These are phyloP conservation scores for Phanerochaete carnosa DNA, from an alignment of 768 basidiomycete genomes.

Conservation along the genomic window DNA sequence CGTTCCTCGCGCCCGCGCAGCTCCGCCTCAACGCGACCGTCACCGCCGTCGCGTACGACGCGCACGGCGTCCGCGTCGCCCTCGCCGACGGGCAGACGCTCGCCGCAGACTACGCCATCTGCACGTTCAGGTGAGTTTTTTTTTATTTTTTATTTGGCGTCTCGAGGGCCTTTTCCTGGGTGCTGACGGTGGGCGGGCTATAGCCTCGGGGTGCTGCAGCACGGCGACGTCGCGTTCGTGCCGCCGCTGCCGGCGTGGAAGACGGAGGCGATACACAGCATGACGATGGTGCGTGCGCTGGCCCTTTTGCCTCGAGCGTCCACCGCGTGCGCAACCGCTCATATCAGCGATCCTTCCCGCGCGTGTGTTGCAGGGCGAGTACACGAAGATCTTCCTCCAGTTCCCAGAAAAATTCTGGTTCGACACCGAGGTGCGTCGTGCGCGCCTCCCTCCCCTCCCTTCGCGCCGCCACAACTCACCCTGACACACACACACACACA, in stretches of 20 bases:
- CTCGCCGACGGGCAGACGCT: conserved; percentile 41
- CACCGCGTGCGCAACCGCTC: neutral
- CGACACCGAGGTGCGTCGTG: conserved; percentile 35
- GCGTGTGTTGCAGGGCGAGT: conserved; percentile 37
- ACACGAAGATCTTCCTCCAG: conserved; percentile 66
- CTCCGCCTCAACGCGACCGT: conserved; percentile 50
- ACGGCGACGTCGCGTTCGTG: conserved; percentile 53
- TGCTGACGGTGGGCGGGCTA: neutral
- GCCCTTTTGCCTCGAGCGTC: neutral
- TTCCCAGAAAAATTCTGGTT: conserved; percentile 63
- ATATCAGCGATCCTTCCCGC: neutral
- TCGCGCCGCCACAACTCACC: no score
- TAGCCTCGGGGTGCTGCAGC: conserved; percentile 66
- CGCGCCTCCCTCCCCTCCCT: neutral
- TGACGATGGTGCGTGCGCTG: conserved; percentile 46
- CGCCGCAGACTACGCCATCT: conserved; percentile 54
- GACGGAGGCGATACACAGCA: conserved; percentile 56
- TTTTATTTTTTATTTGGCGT: neutral
- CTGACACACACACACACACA: neutral
- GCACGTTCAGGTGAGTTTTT: conserved; percentile 43
- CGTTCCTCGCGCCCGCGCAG: conserved; percentile 49
- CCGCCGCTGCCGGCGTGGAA: conserved; percentile 58
- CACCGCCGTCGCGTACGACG: conserved; percentile 41
- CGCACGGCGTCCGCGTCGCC: conserved; percentile 43
- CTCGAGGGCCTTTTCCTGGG: neutral